phyloP scores from a whole-genome alignment of 352 stramenopile species.

The Phytophthora chlamydospora region DNA sequence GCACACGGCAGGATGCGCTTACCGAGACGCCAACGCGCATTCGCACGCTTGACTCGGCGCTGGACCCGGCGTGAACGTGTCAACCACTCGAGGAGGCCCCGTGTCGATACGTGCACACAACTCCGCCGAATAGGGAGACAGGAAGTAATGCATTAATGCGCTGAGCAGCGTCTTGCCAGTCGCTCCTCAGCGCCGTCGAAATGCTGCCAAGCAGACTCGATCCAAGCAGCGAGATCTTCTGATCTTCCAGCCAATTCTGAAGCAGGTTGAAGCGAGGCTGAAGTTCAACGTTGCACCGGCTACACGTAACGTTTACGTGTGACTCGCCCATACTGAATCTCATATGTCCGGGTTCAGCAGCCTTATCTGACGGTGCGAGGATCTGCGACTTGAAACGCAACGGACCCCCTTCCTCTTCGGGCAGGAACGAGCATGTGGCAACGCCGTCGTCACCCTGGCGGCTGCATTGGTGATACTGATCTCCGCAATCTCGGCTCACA shows the following conservation, averaged over 20 bases:
- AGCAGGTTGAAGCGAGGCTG: slow-evolving; percentile 24
- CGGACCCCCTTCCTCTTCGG: slow-evolving; percentile 9
- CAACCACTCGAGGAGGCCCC: neutral
- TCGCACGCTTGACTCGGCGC: neutral
- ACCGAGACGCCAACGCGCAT: slow-evolving; percentile 3
- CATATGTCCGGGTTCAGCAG: slow-evolving; percentile 33
- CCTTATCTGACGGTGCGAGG: slow-evolving; percentile 13
- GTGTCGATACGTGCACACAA: no score
- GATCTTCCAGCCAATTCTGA: slow-evolving; percentile 2
- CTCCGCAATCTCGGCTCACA: slow-evolving; percentile 4
- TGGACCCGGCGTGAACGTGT: slow-evolving; percentile 3
- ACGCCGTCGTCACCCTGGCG: slow-evolving; percentile 26
- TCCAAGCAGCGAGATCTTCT: slow-evolving; percentile 5
- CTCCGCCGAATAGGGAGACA: no score
- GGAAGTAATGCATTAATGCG: no score
- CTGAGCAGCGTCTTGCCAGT: neutral
- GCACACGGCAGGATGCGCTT: neutral
- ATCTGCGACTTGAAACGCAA: slow-evolving; percentile 32
- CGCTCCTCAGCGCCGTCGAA: no score
- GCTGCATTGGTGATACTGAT: slow-evolving; percentile 8
- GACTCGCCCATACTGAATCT: slow-evolving; percentile 27
- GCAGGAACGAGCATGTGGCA: slow-evolving; percentile 23
- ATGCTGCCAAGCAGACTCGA: no score
- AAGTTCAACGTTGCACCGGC: slow-evolving; percentile 34
- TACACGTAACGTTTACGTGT: slow-evolving; percentile 28